Evolutionary conservation across 2,329 filamentous ascomycete genomes (phyloP), one percentile per base, ranked within the genome.

Genomic region (Coniochaeta prunicola): DNA sequence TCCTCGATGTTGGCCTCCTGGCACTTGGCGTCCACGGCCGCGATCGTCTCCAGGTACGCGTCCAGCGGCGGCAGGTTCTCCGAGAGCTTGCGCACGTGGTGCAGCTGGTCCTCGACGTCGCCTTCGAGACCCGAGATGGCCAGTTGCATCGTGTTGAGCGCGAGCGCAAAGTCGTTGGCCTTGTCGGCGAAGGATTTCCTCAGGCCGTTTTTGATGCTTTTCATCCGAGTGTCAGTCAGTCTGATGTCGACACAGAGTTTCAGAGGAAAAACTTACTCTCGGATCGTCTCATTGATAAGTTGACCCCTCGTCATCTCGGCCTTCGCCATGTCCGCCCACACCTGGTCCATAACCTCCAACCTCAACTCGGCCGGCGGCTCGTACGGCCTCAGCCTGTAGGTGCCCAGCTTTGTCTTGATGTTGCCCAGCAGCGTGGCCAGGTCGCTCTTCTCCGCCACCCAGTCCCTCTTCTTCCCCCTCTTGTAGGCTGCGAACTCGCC

Each of bases 381-480:
- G 68, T 99, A 99, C 7, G 93, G 89, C 62, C 91, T 85, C 59
- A 99, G 76, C 56, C 92, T 87, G 72, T 99, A 99, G 42, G 94
- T 99, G 66, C 91, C 92, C 66, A 99, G 80, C 74, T 99, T 99
- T 0, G 94, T 99, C 80, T 97, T 97, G 81, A 99, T 97, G 74
- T 99, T 99, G 36, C 94, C 94, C 58, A 99, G 78, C 61, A 99
- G 77, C 4, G 93, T 94, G 36, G 92, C 91, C 59, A 99, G 80
- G 69, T 99, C 94, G 60, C 91, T 96, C 80, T 97, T 97, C 76
- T 99, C 94, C 1, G 91, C 94, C 30, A 99, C 94, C 94, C 94
- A 99, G 60, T 90, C 86, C 61, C 94, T 85, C 79, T 99, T 99
- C 75, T 89, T 83, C 57, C 88, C 92, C 67, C 86, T 85, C 77